These are phyloP conservation scores for Boletus huronensis DNA, from an alignment of 768 basidiomycete species.

Conservation along the genomic window DNA sequence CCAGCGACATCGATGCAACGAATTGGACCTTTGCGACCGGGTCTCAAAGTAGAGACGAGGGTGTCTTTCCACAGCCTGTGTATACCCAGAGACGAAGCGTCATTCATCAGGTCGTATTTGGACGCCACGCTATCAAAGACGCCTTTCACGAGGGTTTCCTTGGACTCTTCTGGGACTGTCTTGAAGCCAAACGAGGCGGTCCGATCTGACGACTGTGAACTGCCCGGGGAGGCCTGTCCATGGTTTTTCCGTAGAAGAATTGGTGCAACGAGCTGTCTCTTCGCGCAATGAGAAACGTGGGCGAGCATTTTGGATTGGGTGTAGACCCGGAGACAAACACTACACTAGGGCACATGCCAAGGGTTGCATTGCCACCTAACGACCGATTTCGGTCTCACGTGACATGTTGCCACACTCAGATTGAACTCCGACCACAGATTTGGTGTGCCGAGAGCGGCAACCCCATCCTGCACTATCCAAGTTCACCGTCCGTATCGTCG, in stretches of 20 bases:
- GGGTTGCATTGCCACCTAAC: too few species aligned
- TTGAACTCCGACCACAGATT: too few species aligned
- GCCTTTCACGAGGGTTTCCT: constrained; percentile 86
- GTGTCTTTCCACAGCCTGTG: constrained; percentile 97
- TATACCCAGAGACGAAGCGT: constrained; percentile 94
- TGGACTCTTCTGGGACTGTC: constrained; percentile 79
- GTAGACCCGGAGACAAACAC: neutral
- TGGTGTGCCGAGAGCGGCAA: too few species aligned
- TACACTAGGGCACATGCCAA: too few species aligned
- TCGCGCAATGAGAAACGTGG: constrained; percentile 15
- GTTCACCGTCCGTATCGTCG: too few species aligned
- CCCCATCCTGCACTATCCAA: too few species aligned
- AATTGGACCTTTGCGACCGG: constrained; percentile 68
- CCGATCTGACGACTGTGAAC: constrained; percentile 23
- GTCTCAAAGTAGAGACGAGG: constrained; percentile 71
- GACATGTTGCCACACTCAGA: too few species aligned
- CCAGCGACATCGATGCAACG: constrained; percentile 95
- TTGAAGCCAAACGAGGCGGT: constrained; percentile 93
- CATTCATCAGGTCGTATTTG: constrained; percentile 98
- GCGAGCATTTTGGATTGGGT: constrained; percentile 14
- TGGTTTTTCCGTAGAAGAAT: constrained; percentile 23
- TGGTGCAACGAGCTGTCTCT: constrained; percentile 8
- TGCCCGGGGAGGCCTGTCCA: constrained; percentile 7
- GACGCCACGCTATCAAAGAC: constrained; percentile 97
- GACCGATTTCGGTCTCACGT: too few species aligned